A percentile compares a stretch with the other conserved stretches of the same genome.
These are phyloP conservation scores for Citrus maxima DNA, from an alignment of 345 rosid genomes.

Conservation along the genomic window DNA sequence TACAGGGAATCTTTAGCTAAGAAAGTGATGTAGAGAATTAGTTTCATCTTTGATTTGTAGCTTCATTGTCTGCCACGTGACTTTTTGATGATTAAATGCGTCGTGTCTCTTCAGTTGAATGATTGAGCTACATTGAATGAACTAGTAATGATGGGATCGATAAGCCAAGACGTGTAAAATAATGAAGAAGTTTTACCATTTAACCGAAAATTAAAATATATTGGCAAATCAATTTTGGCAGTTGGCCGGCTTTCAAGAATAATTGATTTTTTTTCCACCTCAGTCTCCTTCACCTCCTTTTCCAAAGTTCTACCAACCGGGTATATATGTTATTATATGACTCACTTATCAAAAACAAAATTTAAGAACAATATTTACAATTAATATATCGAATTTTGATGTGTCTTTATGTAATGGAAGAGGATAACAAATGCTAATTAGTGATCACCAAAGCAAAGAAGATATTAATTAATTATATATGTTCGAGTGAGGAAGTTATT, in stretches of 20 bases:
- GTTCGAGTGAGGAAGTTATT: not conserved
- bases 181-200: not conserved
- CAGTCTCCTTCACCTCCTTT: too few species aligned
- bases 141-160: not conserved
- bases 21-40: not conserved
- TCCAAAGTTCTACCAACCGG: too few species aligned
- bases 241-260: too few species aligned
- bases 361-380: too few species aligned
- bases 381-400: too few species aligned
- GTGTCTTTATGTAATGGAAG: not conserved
- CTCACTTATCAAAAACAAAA: too few species aligned
- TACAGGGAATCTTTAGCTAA: not conserved
- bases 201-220: too few species aligned
- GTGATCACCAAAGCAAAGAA: not conserved
- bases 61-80: not conserved
- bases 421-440: not conserved
- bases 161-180: not conserved
- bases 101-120: not conserved
- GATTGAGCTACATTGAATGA: not conserved
- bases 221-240: too few species aligned
- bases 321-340: too few species aligned
- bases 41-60: not conserved
- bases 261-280: too few species aligned
- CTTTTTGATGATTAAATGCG: not conserved
- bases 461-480: too few species aligned